These are phyloP conservation scores for Cyphellophora europaea DNA, from an alignment of 2,329 filamentous ascomycete genomes.

Conservation along the genomic window DNA sequence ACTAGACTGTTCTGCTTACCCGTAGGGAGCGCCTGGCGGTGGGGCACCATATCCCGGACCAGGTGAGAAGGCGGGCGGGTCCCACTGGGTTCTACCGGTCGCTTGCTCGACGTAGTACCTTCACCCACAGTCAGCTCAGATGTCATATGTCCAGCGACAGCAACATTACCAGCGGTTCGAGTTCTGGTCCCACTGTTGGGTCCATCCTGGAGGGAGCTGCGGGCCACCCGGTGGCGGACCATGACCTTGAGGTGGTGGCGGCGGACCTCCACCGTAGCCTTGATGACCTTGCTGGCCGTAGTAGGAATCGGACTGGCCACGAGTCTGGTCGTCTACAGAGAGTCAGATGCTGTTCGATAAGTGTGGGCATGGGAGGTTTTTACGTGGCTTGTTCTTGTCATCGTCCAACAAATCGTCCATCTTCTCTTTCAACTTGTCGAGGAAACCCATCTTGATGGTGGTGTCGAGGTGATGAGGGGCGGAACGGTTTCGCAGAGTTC, in stretches of 20 bases:
- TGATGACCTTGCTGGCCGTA: constrained; percentile 2
- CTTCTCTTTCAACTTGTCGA: constrained; percentile 14
- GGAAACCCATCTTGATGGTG: constrained; percentile 10
- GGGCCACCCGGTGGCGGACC: constrained; percentile 12
- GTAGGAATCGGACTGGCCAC: neutral
- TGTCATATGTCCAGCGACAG: neutral
- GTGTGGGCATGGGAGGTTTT: neutral
- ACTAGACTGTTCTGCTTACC: neutral
- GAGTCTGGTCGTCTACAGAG: constrained; percentile 1
- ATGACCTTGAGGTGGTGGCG: constrained; percentile 2
- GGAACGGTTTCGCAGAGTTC: too few relatives aligned
- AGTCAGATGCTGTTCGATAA: neutral
- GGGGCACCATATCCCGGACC: constrained; percentile 3
- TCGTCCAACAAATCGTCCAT: constrained; percentile 15
- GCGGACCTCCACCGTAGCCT: constrained; percentile 4
- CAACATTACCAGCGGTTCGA: constrained; percentile 28
- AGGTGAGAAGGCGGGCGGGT: constrained; percentile 24
- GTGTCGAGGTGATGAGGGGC: too few relatives aligned
- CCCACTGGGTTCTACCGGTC: constrained; percentile 40
- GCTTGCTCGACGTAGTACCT: constrained; percentile 38
- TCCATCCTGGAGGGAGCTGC: constrained; percentile 35
- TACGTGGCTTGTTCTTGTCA: constrained; percentile 6
- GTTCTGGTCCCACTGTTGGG: constrained; percentile 35
- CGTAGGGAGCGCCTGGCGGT: constrained; percentile 2
- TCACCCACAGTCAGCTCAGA: neutral